A percentile compares a stretch with the other conserved stretches of the same genome.
These are phyloP conservation scores for Stenocarpella maydis DNA, from an alignment of 2,329 filamentous ascomycete genomes.

Conservation along the genomic window DNA sequence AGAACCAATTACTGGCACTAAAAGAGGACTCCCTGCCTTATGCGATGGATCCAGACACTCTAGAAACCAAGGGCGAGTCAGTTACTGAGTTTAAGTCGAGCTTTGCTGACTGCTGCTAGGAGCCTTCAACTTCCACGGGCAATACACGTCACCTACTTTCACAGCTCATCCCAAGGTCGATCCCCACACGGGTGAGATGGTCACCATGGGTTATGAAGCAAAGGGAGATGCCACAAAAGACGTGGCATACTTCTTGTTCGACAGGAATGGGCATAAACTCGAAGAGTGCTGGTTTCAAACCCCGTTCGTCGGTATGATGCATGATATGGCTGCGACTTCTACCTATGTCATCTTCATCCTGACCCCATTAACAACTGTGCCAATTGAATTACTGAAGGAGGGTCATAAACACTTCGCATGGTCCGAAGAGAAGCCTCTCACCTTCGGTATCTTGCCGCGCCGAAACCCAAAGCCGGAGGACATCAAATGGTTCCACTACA, in stretches of 20 bases:
- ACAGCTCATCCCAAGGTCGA: slow-evolving; percentile 62
- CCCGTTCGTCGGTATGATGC: slow-evolving; percentile 28
- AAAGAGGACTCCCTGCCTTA: slow-evolving; percentile 64
- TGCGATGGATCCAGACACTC: slow-evolving; percentile 57
- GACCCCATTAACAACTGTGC: slow-evolving; percentile 21
- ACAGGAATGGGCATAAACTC: slow-evolving; percentile 23
- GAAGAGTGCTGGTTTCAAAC: slow-evolving; percentile 30
- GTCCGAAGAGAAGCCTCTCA: slow-evolving; percentile 28
- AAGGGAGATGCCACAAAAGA: slow-evolving; percentile 52
- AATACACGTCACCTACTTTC: slow-evolving; percentile 55
- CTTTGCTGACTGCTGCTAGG: not conserved
- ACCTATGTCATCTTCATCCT: slow-evolving; percentile 26
- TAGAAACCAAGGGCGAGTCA: slow-evolving; percentile 55
- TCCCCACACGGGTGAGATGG: slow-evolving; percentile 58
- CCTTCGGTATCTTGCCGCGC: slow-evolving; percentile 21
- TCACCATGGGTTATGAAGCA: slow-evolving; percentile 60
- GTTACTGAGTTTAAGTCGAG: not conserved
- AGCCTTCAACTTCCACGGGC: slow-evolving; percentile 58
- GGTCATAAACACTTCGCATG: slow-evolving; percentile 31
- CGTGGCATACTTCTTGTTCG: slow-evolving; percentile 42
- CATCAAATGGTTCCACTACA: slow-evolving; percentile 26
- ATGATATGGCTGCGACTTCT: slow-evolving; percentile 27
- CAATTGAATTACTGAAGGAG: slow-evolving; percentile 15
- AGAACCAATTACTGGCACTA: slow-evolving; percentile 60
- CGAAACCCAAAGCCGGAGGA: slow-evolving; percentile 22